A percentile compares a stretch with the other conserved stretches of the same genome.
Evolutionary conservation across 768 basidiomycete genomes (phyloP).

Genomic region (Leccinum subgranulosum): DNA sequence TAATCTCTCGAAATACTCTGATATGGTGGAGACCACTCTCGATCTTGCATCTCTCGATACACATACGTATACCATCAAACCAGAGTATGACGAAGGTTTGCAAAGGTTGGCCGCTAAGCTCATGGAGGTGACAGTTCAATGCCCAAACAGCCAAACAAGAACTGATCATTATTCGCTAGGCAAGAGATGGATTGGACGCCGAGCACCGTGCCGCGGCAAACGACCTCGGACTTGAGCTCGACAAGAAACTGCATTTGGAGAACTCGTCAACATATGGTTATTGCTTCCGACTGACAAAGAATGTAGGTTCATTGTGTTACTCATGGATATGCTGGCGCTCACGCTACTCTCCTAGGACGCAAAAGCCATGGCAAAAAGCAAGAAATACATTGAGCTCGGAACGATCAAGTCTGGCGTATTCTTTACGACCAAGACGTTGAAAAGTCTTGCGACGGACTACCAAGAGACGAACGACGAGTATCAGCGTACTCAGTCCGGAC

Average conservation of each 20-base stretch:
- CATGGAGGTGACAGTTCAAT: conserved; percentile 38
- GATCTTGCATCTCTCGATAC: conserved; percentile 83
- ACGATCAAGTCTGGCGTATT: conserved; percentile 84
- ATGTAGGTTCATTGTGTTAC: conserved; percentile 45
- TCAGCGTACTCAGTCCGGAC: conserved; percentile 65
- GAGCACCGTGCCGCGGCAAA: conserved; percentile 71
- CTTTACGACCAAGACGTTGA: conserved; percentile 80
- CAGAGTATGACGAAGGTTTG: conserved; percentile 81
- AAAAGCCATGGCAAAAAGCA: conserved; percentile 57
- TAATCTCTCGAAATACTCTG: conserved; percentile 72
- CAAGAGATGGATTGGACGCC: conserved; percentile 76
- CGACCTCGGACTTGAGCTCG: conserved; percentile 77
- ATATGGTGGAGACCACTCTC: conserved; percentile 96
- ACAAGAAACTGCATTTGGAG: conserved; percentile 96
- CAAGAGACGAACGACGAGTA: conserved; percentile 67
- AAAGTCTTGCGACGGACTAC: conserved; percentile 68
- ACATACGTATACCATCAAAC: conserved; percentile 89
- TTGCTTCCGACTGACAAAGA: conserved; percentile 89
- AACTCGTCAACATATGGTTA: conserved; percentile 88
- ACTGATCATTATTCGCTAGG: conserved; percentile 27
- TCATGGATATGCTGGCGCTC: background rate
- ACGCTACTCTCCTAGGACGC: conserved; percentile 59
- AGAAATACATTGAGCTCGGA: conserved; percentile 78
- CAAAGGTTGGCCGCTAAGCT: conserved; percentile 67
- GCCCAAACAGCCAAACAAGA: background rate